Base-by-base conservation (phyloP, 805 yeast species). In the Yamadazyma olivae region DNA sequence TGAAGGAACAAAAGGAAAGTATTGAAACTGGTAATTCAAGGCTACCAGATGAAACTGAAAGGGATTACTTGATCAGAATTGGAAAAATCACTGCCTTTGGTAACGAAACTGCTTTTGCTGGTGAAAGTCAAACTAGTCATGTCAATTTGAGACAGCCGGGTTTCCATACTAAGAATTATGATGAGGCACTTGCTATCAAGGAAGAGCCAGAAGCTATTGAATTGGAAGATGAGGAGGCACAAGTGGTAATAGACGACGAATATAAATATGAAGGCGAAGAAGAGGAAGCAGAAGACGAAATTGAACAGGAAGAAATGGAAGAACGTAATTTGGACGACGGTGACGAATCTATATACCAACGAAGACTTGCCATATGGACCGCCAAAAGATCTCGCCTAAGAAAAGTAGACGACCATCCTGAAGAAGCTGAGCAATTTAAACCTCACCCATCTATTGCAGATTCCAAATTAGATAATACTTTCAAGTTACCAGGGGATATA, bases 61-160 rank as follows among this genome's bases (percentile, higher is more conserved):
- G 77, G 38, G 97, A 90, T 33, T 90, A 60, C 51, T 67, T 93
- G 41, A 76, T 93, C 0, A 71, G 99, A 45, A 90, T 91, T 0
- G 99, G 99, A 19, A 81, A 88, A 55, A 77, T 89, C 38, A 93
- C 99, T 0, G 98, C 98, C 0, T 93, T 93, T 66, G 95, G 96
- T 8, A 75, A 77, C 20, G 61, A 76, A 15, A 68, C 71, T 27
- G 81, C 77, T 2, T 83, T 87, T 47, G 70, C 68, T 26, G 63
- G 54, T 12, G 60, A 56, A 10, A 19, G 37, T 4, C 31, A 37
- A n/a, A 36, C 19, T 29, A 61, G 67, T 13, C 81, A 77, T 48
- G 69, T 65, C 38, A 52, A 65, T 36, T 57, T 79, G 33, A 47
- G 73, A 20, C 65, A 67, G 8, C 83, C 84, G 0, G 82, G 83